These are phyloP conservation scores for Neurospora discreta DNA, from an alignment of 495 filamentous ascomycete species.

Conservation along the genomic window DNA sequence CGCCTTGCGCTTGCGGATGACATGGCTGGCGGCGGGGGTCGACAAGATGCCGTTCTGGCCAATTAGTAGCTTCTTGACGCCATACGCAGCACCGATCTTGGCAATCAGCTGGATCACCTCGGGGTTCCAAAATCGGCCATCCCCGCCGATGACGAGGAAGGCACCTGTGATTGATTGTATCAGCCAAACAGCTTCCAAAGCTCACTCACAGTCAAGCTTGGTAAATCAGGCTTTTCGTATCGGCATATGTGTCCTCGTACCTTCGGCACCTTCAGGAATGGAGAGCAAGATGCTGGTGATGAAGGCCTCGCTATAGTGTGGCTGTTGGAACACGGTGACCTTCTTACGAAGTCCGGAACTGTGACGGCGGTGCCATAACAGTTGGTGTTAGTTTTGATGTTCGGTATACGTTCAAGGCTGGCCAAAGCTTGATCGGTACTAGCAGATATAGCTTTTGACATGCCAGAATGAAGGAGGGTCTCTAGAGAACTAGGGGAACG, in stretches of 20 bases:
- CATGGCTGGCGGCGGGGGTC: constrained; percentile 88
- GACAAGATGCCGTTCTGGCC: constrained; percentile 94
- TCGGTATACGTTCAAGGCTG: neutral
- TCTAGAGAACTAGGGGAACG: constrained; percentile 17
- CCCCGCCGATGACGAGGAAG: constrained; percentile 93
- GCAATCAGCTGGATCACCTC: constrained; percentile 94
- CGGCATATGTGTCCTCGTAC: constrained; percentile 13
- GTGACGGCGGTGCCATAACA: neutral
- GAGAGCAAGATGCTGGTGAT: constrained; percentile 86
- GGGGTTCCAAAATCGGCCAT: constrained; percentile 94
- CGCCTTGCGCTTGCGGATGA: constrained; percentile 86
- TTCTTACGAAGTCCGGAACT: constrained; percentile 98
- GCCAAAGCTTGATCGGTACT: neutral
- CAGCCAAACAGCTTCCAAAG: neutral
- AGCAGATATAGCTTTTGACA: neutral
- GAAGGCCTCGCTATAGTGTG: constrained; percentile 92
- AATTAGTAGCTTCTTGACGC: constrained; percentile 95
- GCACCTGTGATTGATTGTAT: constrained; percentile 34
- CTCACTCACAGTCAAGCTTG: neutral
- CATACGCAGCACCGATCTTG: constrained; percentile 93
- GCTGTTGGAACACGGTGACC: constrained; percentile 92
- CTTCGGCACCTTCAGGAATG: constrained; percentile 84
- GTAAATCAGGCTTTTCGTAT: neutral
- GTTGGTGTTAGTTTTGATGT: neutral
- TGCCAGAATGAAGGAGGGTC: neutral